A percentile compares a stretch with the other conserved stretches of the same genome.
phyloP scores from a whole-genome alignment of 1,139 yeast species.

The Maudiozyma humilis region DNA sequence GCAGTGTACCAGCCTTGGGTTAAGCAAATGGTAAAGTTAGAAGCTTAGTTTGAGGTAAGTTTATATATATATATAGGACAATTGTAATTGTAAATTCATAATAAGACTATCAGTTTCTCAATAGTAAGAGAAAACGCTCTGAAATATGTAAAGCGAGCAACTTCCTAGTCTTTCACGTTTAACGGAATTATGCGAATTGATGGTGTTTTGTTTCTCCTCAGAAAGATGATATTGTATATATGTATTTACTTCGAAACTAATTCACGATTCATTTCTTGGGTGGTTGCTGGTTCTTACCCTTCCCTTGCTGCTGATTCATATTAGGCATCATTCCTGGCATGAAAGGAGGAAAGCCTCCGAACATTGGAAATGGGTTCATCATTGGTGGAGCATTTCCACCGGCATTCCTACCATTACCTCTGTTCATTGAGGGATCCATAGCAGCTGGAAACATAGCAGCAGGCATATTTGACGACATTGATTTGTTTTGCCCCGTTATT shows the following conservation, averaged over 20 bases:
- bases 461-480: background rate
- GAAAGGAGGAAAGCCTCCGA: conserved; percentile 33
- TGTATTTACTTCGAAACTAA: background rate
- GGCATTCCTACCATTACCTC: conserved; percentile 3
- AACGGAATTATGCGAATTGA: background rate
- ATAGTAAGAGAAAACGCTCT: no score
- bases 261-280: background rate
- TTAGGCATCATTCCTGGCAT: conserved; percentile 33
- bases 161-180: no score
- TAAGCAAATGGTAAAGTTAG: conserved; percentile 25
- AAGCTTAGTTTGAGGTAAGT: background rate
- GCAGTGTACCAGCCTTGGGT: conserved; percentile 66
- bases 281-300: background rate
- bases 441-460: conserved; percentile 4
- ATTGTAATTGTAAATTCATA: no score
- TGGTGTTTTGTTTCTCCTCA: background rate
- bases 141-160: no score
- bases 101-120: no score
- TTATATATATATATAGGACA: no score
- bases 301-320: conserved; percentile 16
- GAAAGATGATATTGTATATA: background rate
- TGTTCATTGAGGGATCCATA: conserved; percentile 5
- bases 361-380: conserved; percentile 33
- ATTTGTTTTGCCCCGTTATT: conserved; percentile 5
- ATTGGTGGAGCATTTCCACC: conserved; percentile 5